Evolutionary conservation across 108 stramenopile species (phyloP).

Genomic region (Nitzschia inconspicua): DNA sequence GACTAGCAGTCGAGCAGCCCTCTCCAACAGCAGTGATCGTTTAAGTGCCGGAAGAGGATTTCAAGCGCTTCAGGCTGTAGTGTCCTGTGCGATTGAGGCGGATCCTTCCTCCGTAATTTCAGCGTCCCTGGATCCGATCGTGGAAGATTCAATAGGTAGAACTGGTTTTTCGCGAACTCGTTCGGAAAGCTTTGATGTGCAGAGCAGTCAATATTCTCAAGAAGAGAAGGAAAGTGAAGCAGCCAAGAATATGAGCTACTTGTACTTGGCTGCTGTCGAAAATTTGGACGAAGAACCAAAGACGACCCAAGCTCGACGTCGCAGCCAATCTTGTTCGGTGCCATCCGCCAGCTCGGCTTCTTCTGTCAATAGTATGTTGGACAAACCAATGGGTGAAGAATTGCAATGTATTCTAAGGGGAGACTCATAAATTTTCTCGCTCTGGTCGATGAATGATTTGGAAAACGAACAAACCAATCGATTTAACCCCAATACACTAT

Average conservation of each 20-base stretch:
- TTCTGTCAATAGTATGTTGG: slow-evolving; percentile 13
- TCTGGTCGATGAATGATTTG: neutral
- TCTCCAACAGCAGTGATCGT: neutral
- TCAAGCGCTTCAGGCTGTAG: slow-evolving; percentile 7
- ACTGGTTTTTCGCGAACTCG: slow-evolving; percentile 2
- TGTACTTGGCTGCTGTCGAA: slow-evolving; percentile 11
- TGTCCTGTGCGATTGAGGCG: slow-evolving; percentile 6
- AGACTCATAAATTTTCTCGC: neutral
- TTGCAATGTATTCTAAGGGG: slow-evolving; percentile 25
- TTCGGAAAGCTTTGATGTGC: slow-evolving; percentile 25
- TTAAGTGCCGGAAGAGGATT: neutral
- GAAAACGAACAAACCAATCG: too few relatives aligned
- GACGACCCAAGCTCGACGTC: slow-evolving; percentile 3
- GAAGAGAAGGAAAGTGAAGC: too few relatives aligned
- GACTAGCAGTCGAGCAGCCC: slow-evolving; percentile 13
- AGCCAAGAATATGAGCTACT: slow-evolving; percentile 14
- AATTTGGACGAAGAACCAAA: neutral
- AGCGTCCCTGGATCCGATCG: neutral
- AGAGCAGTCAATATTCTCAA: neutral
- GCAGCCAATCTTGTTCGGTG: slow-evolving; percentile 25
- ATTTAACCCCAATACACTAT: too few relatives aligned
- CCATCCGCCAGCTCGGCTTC: neutral
- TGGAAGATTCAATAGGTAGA: neutral
- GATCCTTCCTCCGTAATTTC: neutral
- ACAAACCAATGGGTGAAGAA: slow-evolving; percentile 23